Percentiles rank a stretch among this genome's conserved stretches.
Conservation (phyloP, 305 asterid species). For the Rubia occidens region DNA sequence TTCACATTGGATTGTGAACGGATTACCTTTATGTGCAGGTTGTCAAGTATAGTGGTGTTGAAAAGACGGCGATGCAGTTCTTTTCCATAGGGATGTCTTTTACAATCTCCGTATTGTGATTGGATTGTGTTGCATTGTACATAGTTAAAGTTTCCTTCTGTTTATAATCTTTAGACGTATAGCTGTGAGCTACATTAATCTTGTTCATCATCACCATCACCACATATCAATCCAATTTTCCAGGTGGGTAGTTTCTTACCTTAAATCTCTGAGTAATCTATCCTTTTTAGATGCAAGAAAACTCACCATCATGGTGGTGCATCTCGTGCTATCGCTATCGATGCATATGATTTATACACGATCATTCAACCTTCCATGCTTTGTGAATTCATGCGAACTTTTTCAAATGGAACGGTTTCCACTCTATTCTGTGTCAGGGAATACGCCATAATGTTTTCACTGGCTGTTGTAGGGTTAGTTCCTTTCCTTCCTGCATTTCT, state of each 20-base stretch:
- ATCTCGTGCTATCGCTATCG: neutral
- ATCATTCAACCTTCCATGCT: neutral
- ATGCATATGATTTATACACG: neutral
- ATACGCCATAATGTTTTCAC: neutral
- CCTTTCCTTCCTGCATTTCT: neutral
- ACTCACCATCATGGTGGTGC: neutral
- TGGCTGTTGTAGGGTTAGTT: neutral
- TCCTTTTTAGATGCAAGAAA: neutral
- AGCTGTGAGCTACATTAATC: neutral
- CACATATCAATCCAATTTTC: conserved; percentile 6
- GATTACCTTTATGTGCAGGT: conserved; percentile 19
- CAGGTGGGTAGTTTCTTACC: neutral
- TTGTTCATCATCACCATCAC: neutral
- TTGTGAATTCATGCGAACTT: neutral
- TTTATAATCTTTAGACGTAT: neutral
- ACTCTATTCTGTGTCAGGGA: neutral
- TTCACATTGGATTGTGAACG: neutral
- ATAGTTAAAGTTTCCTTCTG: conserved; percentile 14
- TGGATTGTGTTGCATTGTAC: conserved; percentile 28
- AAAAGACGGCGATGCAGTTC: conserved; percentile 21
- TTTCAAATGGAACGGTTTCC: neutral
- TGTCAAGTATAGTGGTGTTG: conserved; percentile 14
- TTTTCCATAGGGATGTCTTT: conserved; percentile 17
- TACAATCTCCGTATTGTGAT: conserved; percentile 20
- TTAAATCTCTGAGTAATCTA: neutral